phyloP scores from a whole-genome alignment of 2,329 filamentous ascomycete genomes.

The Raffaelea ambrosiae region DNA sequence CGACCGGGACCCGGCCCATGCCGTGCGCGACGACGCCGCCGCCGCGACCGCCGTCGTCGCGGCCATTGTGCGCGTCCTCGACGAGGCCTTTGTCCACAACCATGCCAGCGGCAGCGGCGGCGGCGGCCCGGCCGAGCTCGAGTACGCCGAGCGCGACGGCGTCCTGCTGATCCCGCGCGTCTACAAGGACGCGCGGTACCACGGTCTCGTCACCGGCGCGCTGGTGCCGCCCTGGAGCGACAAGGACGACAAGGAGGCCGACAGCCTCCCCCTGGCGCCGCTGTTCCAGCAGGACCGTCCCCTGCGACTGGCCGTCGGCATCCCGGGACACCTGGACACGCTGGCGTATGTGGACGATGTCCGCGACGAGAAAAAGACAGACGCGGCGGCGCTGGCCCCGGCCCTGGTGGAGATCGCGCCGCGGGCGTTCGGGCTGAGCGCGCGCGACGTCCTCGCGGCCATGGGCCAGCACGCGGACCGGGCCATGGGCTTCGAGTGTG shows the following conservation, averaged over 20 bases:
- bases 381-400: neutral
- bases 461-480: slow-evolving; percentile 16
- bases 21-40: slow-evolving; percentile 31
- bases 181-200: slow-evolving; percentile 30
- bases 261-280: slow-evolving; percentile 18
- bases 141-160: slow-evolving; percentile 31
- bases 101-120: slow-evolving; percentile 16
- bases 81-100: slow-evolving; percentile 27
- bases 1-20: slow-evolving; percentile 17
- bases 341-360: slow-evolving; percentile 29
- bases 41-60: slow-evolving; percentile 19
- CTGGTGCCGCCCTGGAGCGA: slow-evolving; percentile 24
- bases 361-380: too few species aligned
- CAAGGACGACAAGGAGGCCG: neutral
- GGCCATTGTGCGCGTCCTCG: slow-evolving; percentile 23
- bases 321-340: slow-evolving; percentile 20
- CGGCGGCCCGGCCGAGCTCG: slow-evolving; percentile 26
- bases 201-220: slow-evolving; percentile 32
- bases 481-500: slow-evolving; percentile 18
- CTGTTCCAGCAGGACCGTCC: slow-evolving; percentile 24
- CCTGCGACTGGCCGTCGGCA: slow-evolving; percentile 15
- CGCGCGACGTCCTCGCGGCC: slow-evolving; percentile 24
- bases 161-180: slow-evolving; percentile 30
- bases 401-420: neutral
- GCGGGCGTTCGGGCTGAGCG: neutral